Evolutionary conservation across 345 rosid species (phyloP), one percentile per base, ranked within the genome.

Genomic region (Arabis hirsuta): DNA sequence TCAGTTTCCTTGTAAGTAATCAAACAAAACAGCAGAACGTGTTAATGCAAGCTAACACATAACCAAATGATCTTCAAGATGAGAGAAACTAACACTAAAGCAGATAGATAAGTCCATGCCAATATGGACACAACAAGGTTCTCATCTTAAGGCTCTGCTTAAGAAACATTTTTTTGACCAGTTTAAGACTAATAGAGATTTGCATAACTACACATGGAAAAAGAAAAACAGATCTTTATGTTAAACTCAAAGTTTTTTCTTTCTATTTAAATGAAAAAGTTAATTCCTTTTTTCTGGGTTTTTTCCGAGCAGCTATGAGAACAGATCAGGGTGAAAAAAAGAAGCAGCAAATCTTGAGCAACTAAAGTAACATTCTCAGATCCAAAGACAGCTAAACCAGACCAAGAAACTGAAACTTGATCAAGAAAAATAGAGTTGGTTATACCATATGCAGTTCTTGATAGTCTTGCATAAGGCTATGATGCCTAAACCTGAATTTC

Each of bases 391-490:
- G 55, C 67, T 54, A 48, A 45, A 54, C 5, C 22, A 63, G 64
- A 78, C 64, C 32, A 14, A 69, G 5, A 74, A 70, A 69, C 54
- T 32, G 22, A 55, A 78, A 73, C 62, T 64, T 70, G 32, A 71
- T 46, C 14, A 46, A 65, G 62, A 65, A 47, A 65, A 65, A 69
- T 46, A 20, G 7, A 54, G 46, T 5, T 22, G 0, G 46, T n/a
- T n/a, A n/a, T 78, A 90, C 97, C 90, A 77, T 84, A 14, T 71
- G 71, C 42, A 88, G 55, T 59, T 87, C 88, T 59, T 63, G 74
- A 65, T 72, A 88, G 73, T 87, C 95, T 76, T 90, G 92, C 88
- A 79, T 52, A 65, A 88, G 89, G 43, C 80, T 80, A 62, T 80
- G 88, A 72, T 81, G 86, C 77, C 77, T 88, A 58, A 82, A 41